Evolutionary conservation across 169 alveolate species (phyloP).

Genomic region (Plasmodium adleri): DNA sequence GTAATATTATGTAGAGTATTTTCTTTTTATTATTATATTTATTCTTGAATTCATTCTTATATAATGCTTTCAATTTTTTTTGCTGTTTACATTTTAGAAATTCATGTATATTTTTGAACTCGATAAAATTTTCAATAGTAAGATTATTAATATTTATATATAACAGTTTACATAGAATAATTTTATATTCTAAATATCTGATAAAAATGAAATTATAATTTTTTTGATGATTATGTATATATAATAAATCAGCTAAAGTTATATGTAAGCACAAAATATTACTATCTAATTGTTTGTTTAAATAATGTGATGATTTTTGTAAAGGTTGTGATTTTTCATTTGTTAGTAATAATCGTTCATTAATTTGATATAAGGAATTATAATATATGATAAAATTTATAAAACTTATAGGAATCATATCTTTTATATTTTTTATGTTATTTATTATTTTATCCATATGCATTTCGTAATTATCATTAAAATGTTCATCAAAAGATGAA

Average conservation of each 20-base stretch:
- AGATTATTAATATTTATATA: constrained; percentile 26
- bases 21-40: background rate
- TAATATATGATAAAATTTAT: constrained; percentile 23
- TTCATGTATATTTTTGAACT: constrained; percentile 42
- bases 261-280: constrained; percentile 19
- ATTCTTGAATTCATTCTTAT: constrained; percentile 27
- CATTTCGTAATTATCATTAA: constrained; percentile 30
- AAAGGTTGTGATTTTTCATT: background rate
- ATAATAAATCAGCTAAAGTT: constrained; percentile 40
- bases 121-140: constrained; percentile 36
- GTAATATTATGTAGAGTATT: constrained; percentile 20
- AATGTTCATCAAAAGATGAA: constrained; percentile 62
- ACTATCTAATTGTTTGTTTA: background rate
- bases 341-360: constrained; percentile 5
- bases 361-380: constrained; percentile 58
- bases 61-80: background rate
- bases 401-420: constrained; percentile 30
- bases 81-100: constrained; percentile 8
- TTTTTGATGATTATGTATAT: constrained; percentile 19
- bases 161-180: constrained; percentile 37
- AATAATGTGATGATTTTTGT: background rate
- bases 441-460: constrained; percentile 43
- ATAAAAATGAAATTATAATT: constrained; percentile 41
- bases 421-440: constrained; percentile 24
- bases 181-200: constrained; percentile 16